Base-by-base conservation (phyloP, 2,329 filamentous ascomycete genomes). In the Monascus ruber region DNA sequence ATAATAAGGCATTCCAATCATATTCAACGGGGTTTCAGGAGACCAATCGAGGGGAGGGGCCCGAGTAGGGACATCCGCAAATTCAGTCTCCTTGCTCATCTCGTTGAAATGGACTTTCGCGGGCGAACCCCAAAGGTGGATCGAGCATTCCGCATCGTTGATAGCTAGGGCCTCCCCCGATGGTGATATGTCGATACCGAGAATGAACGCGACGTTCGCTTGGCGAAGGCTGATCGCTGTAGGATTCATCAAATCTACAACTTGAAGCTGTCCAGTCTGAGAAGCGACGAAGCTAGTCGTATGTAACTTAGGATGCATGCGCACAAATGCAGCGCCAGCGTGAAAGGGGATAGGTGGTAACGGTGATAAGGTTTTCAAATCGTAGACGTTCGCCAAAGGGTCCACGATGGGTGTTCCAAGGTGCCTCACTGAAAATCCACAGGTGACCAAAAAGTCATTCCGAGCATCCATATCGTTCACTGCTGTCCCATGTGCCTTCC, bases 401-500 rank as follows among this genome's bases (percentile, higher is more conserved):
- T 98, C 91, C 28, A 93, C 76, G 68, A 93, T 87, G 46, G 84
- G 83, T 32, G 79, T 78, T 29, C 81, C 77, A 48, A 85, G 72
- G 53, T 88, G 86, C 48, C 89, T 78, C 24, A 86, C 74, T 1
- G 89, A 94, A 63, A 85, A 94, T 29, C 91, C 91, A 60, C 91
- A 98, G 4, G 91, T 96, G 24, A 96, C 83, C 39, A 98, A 79
- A 49, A 91, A 91, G 59, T 96, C 89, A 54, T 91, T 85, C 56
- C 91, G 85, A 6, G 88, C 86, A 65, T 98, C 91, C 85, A 98
- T 95, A 59, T 96, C 89, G 60, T 86, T 94, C 58, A 98, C 85
- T 37, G 80, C 77, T 6, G 85, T 84, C 1, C 82, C 81, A 56
- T 98, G 91, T 0, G 89, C 87, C 57, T 85, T 85, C 84, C 91